These are phyloP conservation scores for Alloascoidea africana DNA, from an alignment of 805 yeast species.

Conservation along the genomic window DNA sequence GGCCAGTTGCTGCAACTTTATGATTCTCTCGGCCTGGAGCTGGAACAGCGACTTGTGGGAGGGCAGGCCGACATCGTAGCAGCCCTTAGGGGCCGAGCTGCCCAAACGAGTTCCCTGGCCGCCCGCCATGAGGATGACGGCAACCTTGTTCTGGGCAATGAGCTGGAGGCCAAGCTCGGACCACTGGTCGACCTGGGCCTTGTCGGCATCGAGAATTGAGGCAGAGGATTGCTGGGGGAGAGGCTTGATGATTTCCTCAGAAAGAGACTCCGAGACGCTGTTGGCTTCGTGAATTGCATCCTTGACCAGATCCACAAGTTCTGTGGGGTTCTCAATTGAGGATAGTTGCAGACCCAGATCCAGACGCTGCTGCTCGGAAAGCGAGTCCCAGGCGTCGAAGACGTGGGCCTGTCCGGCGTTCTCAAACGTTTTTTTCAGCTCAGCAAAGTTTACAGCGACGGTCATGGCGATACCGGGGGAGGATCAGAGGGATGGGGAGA, in stretches of 20 bases:
- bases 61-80: conserved; percentile 77
- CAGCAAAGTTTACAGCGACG: not conserved
- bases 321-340: conserved; percentile 18
- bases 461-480: no score
- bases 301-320: conserved; percentile 15
- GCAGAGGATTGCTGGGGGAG: conserved; percentile 10
- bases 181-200: conserved; percentile 25
- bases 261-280: conserved; percentile 14
- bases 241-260: conserved; percentile 12
- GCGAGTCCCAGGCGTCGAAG: conserved; percentile 19
- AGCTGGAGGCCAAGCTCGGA: conserved; percentile 45
- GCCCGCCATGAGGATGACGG: conserved; percentile 89
- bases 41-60: conserved; percentile 77
- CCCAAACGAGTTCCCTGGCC: conserved; percentile 98
- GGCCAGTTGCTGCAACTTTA: conserved; percentile 45
- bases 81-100: conserved; percentile 83
- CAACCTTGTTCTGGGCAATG: conserved; percentile 61
- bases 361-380: conserved; percentile 12
- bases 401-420: conserved; percentile 25
- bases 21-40: conserved; percentile 79
- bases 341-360: conserved; percentile 18
- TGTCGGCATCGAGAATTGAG: conserved; percentile 15
- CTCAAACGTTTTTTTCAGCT: conserved; percentile 10
- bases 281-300: conserved; percentile 9
- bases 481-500: no score